Base-by-base conservation (phyloP, 2,329 filamentous ascomycete genomes). In the Aspergillus sp. region DNA sequence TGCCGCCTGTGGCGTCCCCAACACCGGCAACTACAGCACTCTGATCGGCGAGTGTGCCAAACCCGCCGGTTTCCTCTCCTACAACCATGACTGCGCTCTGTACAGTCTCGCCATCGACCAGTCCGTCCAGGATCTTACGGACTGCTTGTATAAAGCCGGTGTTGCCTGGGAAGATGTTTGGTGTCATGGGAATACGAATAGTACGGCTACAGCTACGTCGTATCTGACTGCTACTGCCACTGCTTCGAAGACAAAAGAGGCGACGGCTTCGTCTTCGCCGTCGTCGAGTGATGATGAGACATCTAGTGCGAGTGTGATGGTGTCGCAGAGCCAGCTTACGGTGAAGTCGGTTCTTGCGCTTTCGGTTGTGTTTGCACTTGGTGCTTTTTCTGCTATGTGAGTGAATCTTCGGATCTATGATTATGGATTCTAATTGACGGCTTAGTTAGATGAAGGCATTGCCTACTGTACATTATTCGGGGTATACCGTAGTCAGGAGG, bases 141-240 rank as follows among this genome's bases (percentile, higher is more conserved):
- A 53, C 7, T 61, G 58, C 34, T 47, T 61, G 5, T 61, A 56
- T 30, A 41, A 54, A 4, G 49, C 48, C 1, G 51, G 51, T 1
- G 49, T 61, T 2, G 39, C 42, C 1, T 60, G 53, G 49, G 42
- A 51, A 10, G 53, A 60, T 42, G 57, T 59, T 4, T 61, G 56
- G 53, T 61, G 56, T 19, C 37, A 43, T 27, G 51, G 53, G 1
- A 26, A 35, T n/a, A 48, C 42, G 10, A 57, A 53, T 45, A 51
- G 43, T 3, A 57, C 52, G 5, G 55, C 55, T 19, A 58, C 53
- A 5, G 47, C 44, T 13, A 53, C 49, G 5, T 39, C 43, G 4
- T 47, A 43, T 12, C 52, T 49, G 27, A 50, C 44, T 36, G 32
- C 43, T 26, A 43, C 47, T 32, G 45, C 37, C 32, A 50, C 45